These are phyloP conservation scores for Macrolepiota albuminosa DNA, from an alignment of 768 basidiomycete genomes.

Conservation along the genomic window DNA sequence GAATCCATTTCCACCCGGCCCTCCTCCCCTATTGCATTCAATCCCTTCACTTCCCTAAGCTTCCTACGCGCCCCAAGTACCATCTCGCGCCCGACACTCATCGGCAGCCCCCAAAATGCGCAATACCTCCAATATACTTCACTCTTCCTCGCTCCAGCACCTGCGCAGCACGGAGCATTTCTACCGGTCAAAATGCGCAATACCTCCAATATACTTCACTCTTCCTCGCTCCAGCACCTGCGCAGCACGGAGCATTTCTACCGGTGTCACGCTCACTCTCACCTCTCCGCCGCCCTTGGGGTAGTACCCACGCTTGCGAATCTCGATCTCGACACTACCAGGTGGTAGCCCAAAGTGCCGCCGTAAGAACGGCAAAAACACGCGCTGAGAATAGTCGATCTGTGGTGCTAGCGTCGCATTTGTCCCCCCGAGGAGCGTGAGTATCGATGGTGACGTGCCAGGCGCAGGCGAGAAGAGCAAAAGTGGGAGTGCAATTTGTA, in stretches of 20 bases:
- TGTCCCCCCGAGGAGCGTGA: constrained; percentile 65
- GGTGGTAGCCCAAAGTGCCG: constrained; percentile 44
- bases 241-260: constrained; percentile 30
- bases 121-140: constrained; percentile 45
- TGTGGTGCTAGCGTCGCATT: constrained; percentile 71
- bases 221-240: constrained; percentile 53
- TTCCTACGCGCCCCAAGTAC: constrained; percentile 42
- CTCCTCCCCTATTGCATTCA: constrained; percentile 11
- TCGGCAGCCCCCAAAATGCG: constrained; percentile 66
- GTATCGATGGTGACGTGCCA: constrained; percentile 30
- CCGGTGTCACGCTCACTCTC: constrained; percentile 34
- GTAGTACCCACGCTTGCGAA: constrained; percentile 62
- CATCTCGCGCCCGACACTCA: constrained; percentile 51
- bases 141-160: constrained; percentile 57
- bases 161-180: constrained; percentile 32
- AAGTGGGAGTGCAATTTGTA: constrained; percentile 69
- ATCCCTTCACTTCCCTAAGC: constrained; percentile 28
- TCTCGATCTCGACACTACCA: constrained; percentile 35
- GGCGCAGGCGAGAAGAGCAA: constrained; percentile 48
- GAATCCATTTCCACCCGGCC: constrained; percentile 31
- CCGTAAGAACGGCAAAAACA: constrained; percentile 66
- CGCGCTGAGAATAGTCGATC: constrained; percentile 62
- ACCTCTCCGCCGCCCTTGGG: constrained; percentile 73
- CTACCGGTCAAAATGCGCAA: constrained; percentile 57
- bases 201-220: constrained; percentile 47